These are phyloP conservation scores for Aureobasidium sp. DNA, from an alignment of 2,329 filamentous ascomycete genomes.

Conservation along the genomic window DNA sequence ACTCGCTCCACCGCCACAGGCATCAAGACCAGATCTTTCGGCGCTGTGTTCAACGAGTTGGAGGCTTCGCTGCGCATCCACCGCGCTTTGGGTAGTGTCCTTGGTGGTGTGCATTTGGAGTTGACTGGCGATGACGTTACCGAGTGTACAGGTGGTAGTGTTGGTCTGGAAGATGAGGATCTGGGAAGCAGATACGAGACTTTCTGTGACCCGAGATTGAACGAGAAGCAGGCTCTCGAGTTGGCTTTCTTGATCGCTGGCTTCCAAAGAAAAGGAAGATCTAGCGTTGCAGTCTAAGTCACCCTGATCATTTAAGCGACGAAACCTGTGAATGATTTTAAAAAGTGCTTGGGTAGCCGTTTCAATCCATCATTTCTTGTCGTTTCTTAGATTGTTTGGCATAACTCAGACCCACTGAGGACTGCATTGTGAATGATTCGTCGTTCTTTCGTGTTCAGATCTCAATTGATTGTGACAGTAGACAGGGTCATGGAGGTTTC, in stretches of 20 bases:
- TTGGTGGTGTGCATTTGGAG: slow-evolving; percentile 92
- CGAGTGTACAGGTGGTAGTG: slow-evolving; percentile 87
- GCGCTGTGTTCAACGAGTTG: slow-evolving; percentile 82
- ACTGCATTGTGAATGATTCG: too few species aligned
- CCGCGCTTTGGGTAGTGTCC: slow-evolving; percentile 71
- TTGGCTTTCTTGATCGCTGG: slow-evolving; percentile 89
- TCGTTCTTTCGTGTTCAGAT: too few species aligned
- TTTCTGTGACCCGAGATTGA: slow-evolving; percentile 90
- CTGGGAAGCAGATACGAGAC: slow-evolving; percentile 86
- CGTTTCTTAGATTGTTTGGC: too few species aligned
- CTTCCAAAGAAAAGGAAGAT: slow-evolving; percentile 24
- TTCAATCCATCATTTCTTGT: too few species aligned
- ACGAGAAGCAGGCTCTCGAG: slow-evolving; percentile 96
- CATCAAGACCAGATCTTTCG: slow-evolving; percentile 89
- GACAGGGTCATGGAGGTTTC: too few species aligned
- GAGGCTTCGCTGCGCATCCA: slow-evolving; percentile 79
- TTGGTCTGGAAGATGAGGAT: slow-evolving; percentile 80
- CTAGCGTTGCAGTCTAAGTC: slow-evolving; percentile 5
- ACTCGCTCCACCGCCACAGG: slow-evolving; percentile 61
- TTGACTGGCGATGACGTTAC: slow-evolving; percentile 94
- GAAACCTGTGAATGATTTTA: too few species aligned
- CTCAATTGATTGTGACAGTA: too few species aligned
- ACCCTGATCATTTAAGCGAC: too few species aligned
- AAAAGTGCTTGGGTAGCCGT: too few species aligned
- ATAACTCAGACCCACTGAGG: too few species aligned